A percentile compares a stretch with the other conserved stretches of the same genome.
Conservation (phyloP, 768 basidiomycete species). For the Cystofilobasidium ferigula region DNA sequence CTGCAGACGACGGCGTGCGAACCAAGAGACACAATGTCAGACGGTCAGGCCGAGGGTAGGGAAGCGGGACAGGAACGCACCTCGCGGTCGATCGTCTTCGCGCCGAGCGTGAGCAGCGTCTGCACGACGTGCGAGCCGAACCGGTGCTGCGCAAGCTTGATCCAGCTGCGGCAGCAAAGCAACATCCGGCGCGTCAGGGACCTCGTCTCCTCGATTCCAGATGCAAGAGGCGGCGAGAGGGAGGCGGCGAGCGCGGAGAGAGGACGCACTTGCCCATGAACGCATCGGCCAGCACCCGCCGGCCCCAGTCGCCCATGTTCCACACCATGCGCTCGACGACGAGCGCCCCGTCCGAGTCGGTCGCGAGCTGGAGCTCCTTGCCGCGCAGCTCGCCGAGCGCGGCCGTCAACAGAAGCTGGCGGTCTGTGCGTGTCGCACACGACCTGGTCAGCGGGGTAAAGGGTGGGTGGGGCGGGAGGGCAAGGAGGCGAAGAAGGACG, state of each 20-base stretch:
- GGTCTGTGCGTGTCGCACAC: slow-evolving; percentile 44
- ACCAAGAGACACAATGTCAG: slow-evolving; percentile 3
- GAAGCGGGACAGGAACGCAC: slow-evolving; percentile 27
- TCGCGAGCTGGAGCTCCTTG: slow-evolving; percentile 80
- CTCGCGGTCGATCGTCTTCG: slow-evolving; percentile 42
- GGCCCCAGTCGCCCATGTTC: slow-evolving; percentile 94
- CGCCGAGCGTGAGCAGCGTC: slow-evolving; percentile 55
- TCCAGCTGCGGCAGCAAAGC: slow-evolving; percentile 19
- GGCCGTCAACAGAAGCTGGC: slow-evolving; percentile 64
- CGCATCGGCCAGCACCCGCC: slow-evolving; percentile 77
- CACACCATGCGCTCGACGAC: slow-evolving; percentile 79
- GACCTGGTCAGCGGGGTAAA: neutral
- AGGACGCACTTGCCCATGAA: slow-evolving; percentile 69
- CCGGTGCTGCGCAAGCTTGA: slow-evolving; percentile 47
- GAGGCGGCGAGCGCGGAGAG: no score
- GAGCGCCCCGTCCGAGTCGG: slow-evolving; percentile 85
- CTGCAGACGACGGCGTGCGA: slow-evolving; percentile 10
- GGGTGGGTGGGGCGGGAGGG: neutral
- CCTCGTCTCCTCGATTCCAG: neutral
- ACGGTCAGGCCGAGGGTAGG: no score
- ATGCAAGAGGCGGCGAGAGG: slow-evolving; percentile 19
- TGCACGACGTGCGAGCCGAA: slow-evolving; percentile 95
- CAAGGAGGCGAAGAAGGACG: slow-evolving; percentile 14
- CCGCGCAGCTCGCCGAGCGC: slow-evolving; percentile 72
- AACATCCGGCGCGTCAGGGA: neutral